Evolutionary conservation across 352 stramenopile species (phyloP), one percentile per base, ranked within the genome.

Genomic region (Pythium sukuiense): DNA sequence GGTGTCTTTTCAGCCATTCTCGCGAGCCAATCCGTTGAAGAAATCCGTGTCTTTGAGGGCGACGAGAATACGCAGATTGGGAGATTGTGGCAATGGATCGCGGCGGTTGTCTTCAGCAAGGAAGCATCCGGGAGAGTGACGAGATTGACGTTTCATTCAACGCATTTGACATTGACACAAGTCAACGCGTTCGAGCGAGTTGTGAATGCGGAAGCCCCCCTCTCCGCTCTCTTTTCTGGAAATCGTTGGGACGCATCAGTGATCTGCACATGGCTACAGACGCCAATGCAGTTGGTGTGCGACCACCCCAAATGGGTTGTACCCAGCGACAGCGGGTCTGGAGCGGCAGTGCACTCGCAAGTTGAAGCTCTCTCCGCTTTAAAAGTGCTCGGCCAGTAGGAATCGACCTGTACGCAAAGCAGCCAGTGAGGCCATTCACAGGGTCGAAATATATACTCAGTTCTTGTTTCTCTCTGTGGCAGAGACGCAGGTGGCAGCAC

Each of bases 201-300:
- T 2, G 6, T 41, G 35, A 11, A 41, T 2, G 35, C n/a, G n/a
- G n/a, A n/a, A n/a, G n/a, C n/a, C n/a, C n/a, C n/a, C n/a, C n/a
- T n/a, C n/a, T n/a, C n/a, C n/a, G n/a, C n/a, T n/a, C n/a, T n/a
- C n/a, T n/a, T n/a, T n/a, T n/a, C n/a, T n/a, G n/a, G n/a, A n/a
- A n/a, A n/a, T n/a, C n/a, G n/a, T n/a, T n/a, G n/a, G n/a, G n/a
- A n/a, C n/a, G n/a, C n/a, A n/a, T n/a, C n/a, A 55, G 49, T 55
- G 49, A 55, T 55, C 24, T 55, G 49, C 6, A 37, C 49, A 55
- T 55, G 49, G 49, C 27, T 37, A 55, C 24, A 33, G 5, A 5
- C n/a, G 39, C 39, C 39, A 46, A n/a, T 46, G 39, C 39, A 46
- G 39, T 5, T 46, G 39, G 39, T 46, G 39, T 20, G 39, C 39